phyloP scores from a whole-genome alignment of 345 rosid genomes.

The Punica granatum region DNA sequence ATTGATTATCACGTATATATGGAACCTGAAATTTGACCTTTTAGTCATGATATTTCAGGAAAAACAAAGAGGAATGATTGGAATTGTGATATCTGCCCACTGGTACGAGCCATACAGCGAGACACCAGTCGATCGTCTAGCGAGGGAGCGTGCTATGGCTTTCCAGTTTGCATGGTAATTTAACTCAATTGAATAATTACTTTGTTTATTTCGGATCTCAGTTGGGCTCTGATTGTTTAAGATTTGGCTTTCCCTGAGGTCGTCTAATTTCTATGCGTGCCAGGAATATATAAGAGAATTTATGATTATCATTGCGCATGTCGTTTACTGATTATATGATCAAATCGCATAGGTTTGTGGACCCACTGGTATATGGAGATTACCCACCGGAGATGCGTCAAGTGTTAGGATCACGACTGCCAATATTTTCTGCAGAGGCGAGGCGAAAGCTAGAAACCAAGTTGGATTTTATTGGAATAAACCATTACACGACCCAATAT shows the following conservation, averaged over 20 bases:
- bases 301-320: no score
- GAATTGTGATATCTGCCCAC: conserved; percentile 13
- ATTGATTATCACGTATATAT: background rate
- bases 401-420: conserved; percentile 22
- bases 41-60: conserved; percentile 19
- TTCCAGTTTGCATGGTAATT: conserved; percentile 18
- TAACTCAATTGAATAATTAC: background rate
- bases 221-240: background rate
- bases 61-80: conserved; percentile 22
- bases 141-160: conserved; percentile 21
- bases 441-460: conserved; percentile 14
- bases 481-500: conserved; percentile 18
- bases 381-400: conserved; percentile 27
- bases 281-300: no score
- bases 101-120: conserved; percentile 23
- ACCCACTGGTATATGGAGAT: conserved; percentile 22
- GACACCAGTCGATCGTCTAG: conserved; percentile 16
- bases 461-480: conserved; percentile 24
- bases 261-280: no score
- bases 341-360: conserved; percentile 19
- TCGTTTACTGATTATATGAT: background rate
- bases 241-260: no score
- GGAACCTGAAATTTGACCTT: background rate
- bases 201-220: background rate
- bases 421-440: conserved; percentile 21